Evolutionary conservation across 345 rosid genomes (phyloP).

Genomic region (Mercurialis annua): DNA sequence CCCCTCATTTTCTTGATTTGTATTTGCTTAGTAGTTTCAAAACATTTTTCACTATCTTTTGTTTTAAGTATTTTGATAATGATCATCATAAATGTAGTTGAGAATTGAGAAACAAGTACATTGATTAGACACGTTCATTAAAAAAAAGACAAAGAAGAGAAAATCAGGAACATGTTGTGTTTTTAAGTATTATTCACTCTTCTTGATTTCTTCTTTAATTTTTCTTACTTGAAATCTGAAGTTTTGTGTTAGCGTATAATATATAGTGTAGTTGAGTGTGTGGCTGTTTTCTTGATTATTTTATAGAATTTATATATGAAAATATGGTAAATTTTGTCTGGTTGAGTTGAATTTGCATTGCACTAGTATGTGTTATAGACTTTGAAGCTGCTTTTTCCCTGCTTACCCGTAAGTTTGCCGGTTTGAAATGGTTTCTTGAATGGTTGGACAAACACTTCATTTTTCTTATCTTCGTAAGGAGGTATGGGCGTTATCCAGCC

Average conservation of each 20-base stretch:
- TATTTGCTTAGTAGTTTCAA: slow-evolving; percentile 8
- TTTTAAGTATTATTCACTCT: neutral
- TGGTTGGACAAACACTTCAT: slow-evolving; percentile 23
- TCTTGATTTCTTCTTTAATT: neutral
- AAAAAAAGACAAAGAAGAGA: neutral
- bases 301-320: neutral
- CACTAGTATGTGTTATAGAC: slow-evolving; percentile 18
- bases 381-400: slow-evolving; percentile 27
- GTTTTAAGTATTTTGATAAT: slow-evolving; percentile 18
- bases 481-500: slow-evolving; percentile 28
- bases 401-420: slow-evolving; percentile 33
- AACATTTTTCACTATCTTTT: slow-evolving; percentile 1
- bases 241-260: slow-evolving; percentile 8
- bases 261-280: slow-evolving; percentile 9
- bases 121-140: slow-evolving; percentile 26
- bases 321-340: slow-evolving; percentile 2
- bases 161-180: slow-evolving; percentile 11
- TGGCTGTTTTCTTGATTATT: slow-evolving; percentile 6
- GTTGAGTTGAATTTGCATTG: slow-evolving; percentile 13
- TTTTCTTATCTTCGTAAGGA: slow-evolving; percentile 10
- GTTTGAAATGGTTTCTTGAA: slow-evolving; percentile 29
- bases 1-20: slow-evolving; percentile 1
- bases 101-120: slow-evolving; percentile 8
- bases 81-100: slow-evolving; percentile 21
- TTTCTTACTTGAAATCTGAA: slow-evolving; percentile 11